phyloP scores from a whole-genome alignment of 2,329 filamentous ascomycete species.

The Proliferodiscus dingleyae region DNA sequence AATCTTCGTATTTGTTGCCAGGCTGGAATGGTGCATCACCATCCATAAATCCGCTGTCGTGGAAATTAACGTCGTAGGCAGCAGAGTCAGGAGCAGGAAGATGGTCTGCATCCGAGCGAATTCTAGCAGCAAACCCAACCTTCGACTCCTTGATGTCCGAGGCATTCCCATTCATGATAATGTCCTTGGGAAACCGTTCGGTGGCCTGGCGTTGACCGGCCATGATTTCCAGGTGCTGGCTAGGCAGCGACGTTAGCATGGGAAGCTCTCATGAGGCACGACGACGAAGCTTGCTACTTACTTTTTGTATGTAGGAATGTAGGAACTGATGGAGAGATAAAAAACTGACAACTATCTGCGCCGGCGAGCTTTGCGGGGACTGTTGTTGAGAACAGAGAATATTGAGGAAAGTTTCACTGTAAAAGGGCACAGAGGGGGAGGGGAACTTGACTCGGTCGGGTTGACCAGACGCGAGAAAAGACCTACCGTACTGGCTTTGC shows the following conservation, averaged over 20 bases:
- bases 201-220: slow-evolving; percentile 6
- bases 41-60: slow-evolving; percentile 15
- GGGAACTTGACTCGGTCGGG: slow-evolving; percentile 9
- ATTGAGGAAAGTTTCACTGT: slow-evolving; percentile 1
- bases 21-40: slow-evolving; percentile 1
- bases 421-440: slow-evolving; percentile 3
- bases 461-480: slow-evolving; percentile 1
- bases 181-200: slow-evolving; percentile 4
- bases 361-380: not conserved
- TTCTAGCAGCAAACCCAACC: not conserved
- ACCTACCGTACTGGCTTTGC: slow-evolving; percentile 7
- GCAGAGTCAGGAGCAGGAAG: not conserved
- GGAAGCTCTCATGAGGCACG: not conserved
- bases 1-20: slow-evolving; percentile 13
- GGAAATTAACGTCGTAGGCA: slow-evolving; percentile 2
- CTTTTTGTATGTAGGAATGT: not conserved
- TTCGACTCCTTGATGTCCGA: not conserved
- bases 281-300: not conserved
- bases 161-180: not conserved
- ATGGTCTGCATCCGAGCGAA: not conserved
- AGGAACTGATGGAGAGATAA: not conserved
- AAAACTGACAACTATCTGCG: slow-evolving; percentile 1
- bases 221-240: slow-evolving; percentile 8
- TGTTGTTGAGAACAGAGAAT: slow-evolving; percentile 1
- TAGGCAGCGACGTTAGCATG: slow-evolving; percentile 17